Evolutionary conservation across 2,329 filamentous ascomycete species (phyloP).

Genomic region (Trichoderma brevicompactum): DNA sequence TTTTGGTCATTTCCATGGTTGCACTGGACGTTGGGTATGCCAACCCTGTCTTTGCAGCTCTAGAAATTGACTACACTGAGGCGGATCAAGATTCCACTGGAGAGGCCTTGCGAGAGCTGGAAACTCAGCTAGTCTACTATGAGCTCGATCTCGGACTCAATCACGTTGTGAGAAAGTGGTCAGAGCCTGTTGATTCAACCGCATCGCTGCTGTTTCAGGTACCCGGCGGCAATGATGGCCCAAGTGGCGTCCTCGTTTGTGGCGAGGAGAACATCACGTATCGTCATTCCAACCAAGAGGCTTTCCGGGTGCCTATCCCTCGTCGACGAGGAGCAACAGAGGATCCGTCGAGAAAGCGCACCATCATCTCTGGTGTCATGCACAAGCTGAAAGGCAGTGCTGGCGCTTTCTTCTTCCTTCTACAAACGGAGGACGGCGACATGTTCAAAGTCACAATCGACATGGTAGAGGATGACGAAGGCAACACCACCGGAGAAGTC

Average conservation of each 20-base stretch:
- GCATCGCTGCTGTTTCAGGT: conserved; percentile 93
- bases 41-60: conserved; percentile 92
- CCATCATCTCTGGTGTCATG: conserved; percentile 90
- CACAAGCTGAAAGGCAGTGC: conserved; percentile 84
- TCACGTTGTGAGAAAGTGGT: conserved; percentile 96
- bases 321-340: conserved; percentile 85
- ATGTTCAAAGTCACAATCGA: conserved; percentile 96
- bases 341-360: conserved; percentile 87
- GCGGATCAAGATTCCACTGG: conserved; percentile 89
- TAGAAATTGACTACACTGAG: conserved; percentile 93
- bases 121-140: conserved; percentile 95
- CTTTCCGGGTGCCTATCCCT: conserved; percentile 87
- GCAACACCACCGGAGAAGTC: conserved; percentile 80
- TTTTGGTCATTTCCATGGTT: conserved; percentile 84
- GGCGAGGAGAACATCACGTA: conserved; percentile 95
- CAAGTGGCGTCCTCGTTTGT: conserved; percentile 93
- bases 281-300: conserved; percentile 91
- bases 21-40: conserved; percentile 95
- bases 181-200: conserved; percentile 87
- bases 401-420: conserved; percentile 93
- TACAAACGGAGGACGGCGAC: conserved; percentile 97
- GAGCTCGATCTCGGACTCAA: conserved; percentile 96
- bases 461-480: conserved; percentile 80
- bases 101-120: conserved; percentile 76
- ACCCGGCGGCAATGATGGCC: conserved; percentile 89